Evolutionary conservation across 164 flowering plant species (phyloP), one percentile per base, ranked within the genome.

Genomic region (Cinnamomum micranthum): DNA sequence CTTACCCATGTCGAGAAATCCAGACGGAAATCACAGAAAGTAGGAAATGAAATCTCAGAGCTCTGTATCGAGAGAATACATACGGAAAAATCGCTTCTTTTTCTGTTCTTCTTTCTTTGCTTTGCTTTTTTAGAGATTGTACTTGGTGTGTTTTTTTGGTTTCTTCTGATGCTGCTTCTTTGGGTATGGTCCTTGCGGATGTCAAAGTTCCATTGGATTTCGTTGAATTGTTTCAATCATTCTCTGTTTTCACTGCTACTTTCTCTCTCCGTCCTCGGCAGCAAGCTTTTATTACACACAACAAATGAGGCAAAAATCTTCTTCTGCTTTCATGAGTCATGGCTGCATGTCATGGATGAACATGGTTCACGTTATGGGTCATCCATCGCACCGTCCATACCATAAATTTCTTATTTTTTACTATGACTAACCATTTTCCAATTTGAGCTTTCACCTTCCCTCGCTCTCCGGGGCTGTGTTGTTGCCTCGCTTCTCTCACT

Each of bases 171-270:
- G 71, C 64, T 62, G 11, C 28, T 19, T 47, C 50, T 41, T 72
- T 22, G 19, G 22, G 3, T 17, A 6, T 28, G 64, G 79, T 77
- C 82, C 73, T 77, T 73, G 81, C 81, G 85, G 85, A 82, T 82
- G 82, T 80, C 82, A 82, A 82, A 77, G 33, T 52, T 70, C 47
- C 22, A 60, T 77, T 77, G 52, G 68, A 82, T 82, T 67, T 23
- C 79, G 68, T 77, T 82, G 69, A 80, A 65, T 74, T 72, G 23
- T 50, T 25, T 50, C 71, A 17, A 35, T 41, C 55, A 31, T 5
- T 31, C 6, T 31, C 5, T 31, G 35, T 31, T 5, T 0, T 31
- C 35, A 31, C 35, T 31, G 2, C 35, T n/a, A n/a, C n/a, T 31
- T 31, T 27, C 33, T 35, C 52, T 20, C 25, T 31, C 35, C 35